Conservation (phyloP, 495 filamentous ascomycete genomes). For the Daldinia decipiens region DNA sequence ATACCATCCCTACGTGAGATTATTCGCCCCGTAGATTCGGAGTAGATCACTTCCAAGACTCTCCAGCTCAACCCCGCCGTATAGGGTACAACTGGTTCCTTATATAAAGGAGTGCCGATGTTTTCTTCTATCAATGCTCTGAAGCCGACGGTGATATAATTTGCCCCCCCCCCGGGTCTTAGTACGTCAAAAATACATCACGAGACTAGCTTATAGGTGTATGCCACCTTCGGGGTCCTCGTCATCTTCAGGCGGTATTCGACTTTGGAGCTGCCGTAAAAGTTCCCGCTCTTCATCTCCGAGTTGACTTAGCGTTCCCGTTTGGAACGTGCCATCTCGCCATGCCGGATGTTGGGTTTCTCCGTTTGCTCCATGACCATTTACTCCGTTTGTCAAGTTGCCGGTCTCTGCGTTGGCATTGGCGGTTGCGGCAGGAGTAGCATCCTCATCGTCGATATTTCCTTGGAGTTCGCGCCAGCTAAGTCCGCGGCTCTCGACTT, state of each 20-base stretch:
- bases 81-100: not conserved
- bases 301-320: constrained; percentile 57
- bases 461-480: constrained; percentile 70
- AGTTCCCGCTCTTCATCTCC: constrained; percentile 61
- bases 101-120: not conserved
- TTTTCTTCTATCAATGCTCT: not conserved
- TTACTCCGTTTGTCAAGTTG: constrained; percentile 40
- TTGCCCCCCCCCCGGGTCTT: not conserved
- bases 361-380: constrained; percentile 45
- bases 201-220: constrained; percentile 62
- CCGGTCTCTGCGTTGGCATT: constrained; percentile 47
- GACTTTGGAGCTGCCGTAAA: constrained; percentile 54
- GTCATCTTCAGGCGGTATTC: constrained; percentile 42
- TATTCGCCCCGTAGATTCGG: not conserved
- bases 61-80: not conserved
- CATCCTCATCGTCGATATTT: constrained; percentile 51
- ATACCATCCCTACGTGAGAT: not conserved
- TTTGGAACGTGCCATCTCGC: constrained; percentile 66
- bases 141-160: not conserved
- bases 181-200: not conserved
- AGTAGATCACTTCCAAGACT: not conserved
- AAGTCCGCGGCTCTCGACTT: constrained; percentile 80
- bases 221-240: constrained; percentile 69
- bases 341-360: constrained; percentile 52
- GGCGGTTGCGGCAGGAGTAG: constrained; percentile 34